Evolutionary conservation across 2,329 filamentous ascomycete genomes (phyloP), one percentile per base, ranked within the genome.

Genomic region (Gnomoniopsis smithogilvyi): DNA sequence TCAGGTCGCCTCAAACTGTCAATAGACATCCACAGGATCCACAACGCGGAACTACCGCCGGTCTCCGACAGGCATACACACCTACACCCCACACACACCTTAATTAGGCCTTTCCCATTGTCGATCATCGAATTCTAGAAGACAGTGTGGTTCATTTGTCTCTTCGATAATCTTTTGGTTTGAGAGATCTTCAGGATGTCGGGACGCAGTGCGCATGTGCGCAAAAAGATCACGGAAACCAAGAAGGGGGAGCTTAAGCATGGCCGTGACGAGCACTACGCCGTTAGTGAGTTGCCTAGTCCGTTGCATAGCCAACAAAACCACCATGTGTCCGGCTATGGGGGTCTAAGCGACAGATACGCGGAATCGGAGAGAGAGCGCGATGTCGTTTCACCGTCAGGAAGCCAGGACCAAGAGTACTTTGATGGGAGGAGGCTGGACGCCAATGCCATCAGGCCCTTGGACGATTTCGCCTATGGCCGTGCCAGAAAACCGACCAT

Each of bases 191-290:
- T 30, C 51, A 45, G 36, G 21, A 85, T 85, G 82, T 85, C 82
- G 7, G 82, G 81, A 61, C 75, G 82, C 57, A 84, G 82, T 69
- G 82, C 82, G 34, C 77, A 82, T 64, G 82, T 83, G 67, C 80
- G 82, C 66, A 84, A 84, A 68, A 84, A 83, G 73, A 82, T 81
- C 63, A 81, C 78, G 0, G 78, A 84, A 59, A 59, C 62, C 17
- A 68, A 71, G 52, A 10, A 69, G 73, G 19, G 72, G 73, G 57
- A 77, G 78, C 2, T 64, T 68, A 21, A 75, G 73, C 46, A 73
- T 73, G 3, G n/a, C 22, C 38, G 45, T 11, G 75, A 77, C 30
- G 70, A 72, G 30, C 76, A 77, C 62, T 76, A 60, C 30, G 71
- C 70, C 15, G 66, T 77, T 53, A 69, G 67, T 54, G 76, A 79